Evolutionary conservation across 768 basidiomycete species (phyloP).

Genomic region (Panus rudis): DNA sequence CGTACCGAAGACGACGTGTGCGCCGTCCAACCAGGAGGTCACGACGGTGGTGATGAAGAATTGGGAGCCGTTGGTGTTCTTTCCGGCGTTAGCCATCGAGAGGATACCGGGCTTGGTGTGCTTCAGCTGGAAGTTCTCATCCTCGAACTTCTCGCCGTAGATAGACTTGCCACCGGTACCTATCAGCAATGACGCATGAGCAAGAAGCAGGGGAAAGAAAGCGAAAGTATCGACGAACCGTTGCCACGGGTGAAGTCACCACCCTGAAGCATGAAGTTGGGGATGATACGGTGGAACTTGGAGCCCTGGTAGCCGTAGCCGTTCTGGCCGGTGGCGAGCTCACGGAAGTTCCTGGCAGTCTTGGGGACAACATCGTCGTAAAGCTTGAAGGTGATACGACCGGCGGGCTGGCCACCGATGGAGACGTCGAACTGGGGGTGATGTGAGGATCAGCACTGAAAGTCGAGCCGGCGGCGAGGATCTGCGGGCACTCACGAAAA

Average conservation of each 20-base stretch:
- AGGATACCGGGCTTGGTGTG: constrained; percentile 62
- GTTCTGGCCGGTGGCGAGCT: constrained; percentile 42
- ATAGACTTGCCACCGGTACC: constrained; percentile 84
- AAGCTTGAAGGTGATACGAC: constrained; percentile 49
- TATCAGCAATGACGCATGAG: neutral
- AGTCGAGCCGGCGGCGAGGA: neutral
- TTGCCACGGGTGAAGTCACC: constrained; percentile 65
- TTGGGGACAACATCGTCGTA: constrained; percentile 43
- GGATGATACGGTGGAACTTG: constrained; percentile 55
- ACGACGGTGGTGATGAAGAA: constrained; percentile 74
- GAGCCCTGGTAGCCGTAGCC: constrained; percentile 43
- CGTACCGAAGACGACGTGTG: constrained; percentile 67
- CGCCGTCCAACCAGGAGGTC: constrained; percentile 66
- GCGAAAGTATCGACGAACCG: constrained; percentile 22
- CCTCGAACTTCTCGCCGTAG: constrained; percentile 76
- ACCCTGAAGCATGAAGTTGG: constrained; percentile 79
- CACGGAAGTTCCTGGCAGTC: constrained; percentile 50
- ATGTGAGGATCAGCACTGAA: neutral
- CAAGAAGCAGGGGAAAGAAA: neutral
- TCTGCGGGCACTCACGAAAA: constrained; percentile 24
- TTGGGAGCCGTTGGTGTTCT: constrained; percentile 77
- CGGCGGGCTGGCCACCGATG: constrained; percentile 22
- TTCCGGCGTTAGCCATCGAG: constrained; percentile 86
- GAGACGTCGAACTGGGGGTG: constrained; percentile 25
- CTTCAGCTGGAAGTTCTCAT: constrained; percentile 64